phyloP scores from a whole-genome alignment of 2,329 filamentous ascomycete species.

The Apiospora hydei region DNA sequence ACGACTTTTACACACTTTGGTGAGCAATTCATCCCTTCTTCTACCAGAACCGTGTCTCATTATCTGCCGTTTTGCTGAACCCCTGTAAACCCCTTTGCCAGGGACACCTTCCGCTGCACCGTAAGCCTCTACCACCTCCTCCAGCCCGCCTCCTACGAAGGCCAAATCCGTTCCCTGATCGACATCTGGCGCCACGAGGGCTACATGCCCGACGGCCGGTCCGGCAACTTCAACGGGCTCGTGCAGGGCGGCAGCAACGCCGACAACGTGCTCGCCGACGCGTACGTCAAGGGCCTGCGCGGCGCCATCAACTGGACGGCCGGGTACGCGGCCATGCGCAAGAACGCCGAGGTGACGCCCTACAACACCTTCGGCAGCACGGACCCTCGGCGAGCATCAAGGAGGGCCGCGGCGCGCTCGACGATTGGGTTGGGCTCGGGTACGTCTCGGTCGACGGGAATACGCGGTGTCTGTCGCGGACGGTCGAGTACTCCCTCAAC shows the following conservation, averaged over 20 bases:
- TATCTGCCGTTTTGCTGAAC: constrained; percentile 52
- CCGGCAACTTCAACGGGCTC: constrained; percentile 72
- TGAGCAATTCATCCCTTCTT: constrained; percentile 33
- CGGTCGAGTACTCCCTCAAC: constrained; percentile 80
- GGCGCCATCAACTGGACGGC: constrained; percentile 62
- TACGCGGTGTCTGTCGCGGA: constrained; percentile 75
- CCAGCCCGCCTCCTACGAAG: constrained; percentile 68
- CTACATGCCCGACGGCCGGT: constrained; percentile 77
- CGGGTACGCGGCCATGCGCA: constrained; percentile 70
- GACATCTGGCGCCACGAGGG: constrained; percentile 75
- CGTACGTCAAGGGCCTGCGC: constrained; percentile 70
- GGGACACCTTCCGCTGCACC: constrained; percentile 75
- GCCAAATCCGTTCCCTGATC: constrained; percentile 74
- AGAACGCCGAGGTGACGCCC: constrained; percentile 58
- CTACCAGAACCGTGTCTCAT: too few relatives aligned
- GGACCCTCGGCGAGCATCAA: constrained; percentile 68
- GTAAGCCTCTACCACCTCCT: constrained; percentile 72
- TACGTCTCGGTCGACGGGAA: constrained; percentile 76
- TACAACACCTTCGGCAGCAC: constrained; percentile 52
- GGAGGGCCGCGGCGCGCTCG: constrained; percentile 75
- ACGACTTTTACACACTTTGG: constrained; percentile 67
- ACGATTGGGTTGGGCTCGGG: constrained; percentile 73
- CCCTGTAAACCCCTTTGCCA: constrained; percentile 55
- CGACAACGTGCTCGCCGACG: constrained; percentile 72
- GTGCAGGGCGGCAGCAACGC: constrained; percentile 75